Conservation (phyloP, 331 rosid species). For the Arachis monticola region DNA sequence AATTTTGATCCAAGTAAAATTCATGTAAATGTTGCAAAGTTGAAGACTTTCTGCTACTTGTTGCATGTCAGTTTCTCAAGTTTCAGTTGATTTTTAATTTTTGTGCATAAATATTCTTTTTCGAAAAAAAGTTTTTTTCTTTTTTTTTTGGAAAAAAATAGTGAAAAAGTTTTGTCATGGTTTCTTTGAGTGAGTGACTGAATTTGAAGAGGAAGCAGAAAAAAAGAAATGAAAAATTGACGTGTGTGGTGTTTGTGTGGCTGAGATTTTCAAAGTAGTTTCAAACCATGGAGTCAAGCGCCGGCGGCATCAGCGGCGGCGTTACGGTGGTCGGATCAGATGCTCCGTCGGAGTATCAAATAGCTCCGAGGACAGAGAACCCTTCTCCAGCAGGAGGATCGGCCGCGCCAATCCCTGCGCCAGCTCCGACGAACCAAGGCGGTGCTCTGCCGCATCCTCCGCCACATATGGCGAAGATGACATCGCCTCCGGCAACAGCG, state of each 20-base stretch:
- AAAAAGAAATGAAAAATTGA: slow-evolving; percentile 56
- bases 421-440: slow-evolving; percentile 32
- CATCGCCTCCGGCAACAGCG: slow-evolving; percentile 32
- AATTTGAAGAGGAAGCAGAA: slow-evolving; percentile 39
- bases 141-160: not conserved
- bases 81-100: slow-evolving; percentile 34
- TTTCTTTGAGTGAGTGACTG: slow-evolving; percentile 32
- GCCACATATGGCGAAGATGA: slow-evolving; percentile 38
- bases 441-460: slow-evolving; percentile 20
- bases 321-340: slow-evolving; percentile 98
- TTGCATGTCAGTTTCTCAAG: slow-evolving; percentile 31
- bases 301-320: slow-evolving; percentile 74
- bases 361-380: slow-evolving; percentile 83
- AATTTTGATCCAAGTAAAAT: not conserved
- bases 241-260: slow-evolving; percentile 28
- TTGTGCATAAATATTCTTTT: not conserved
- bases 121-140: slow-evolving; percentile 7
- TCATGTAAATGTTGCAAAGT: slow-evolving; percentile 33
- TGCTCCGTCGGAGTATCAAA: slow-evolving; percentile 92
- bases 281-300: slow-evolving; percentile 78
- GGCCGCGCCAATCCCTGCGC: not conserved
- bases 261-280: not conserved
- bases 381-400: slow-evolving; percentile 61
- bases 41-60: slow-evolving; percentile 40
- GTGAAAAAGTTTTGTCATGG: not conserved